Conservation (phyloP, 2,329 filamentous ascomycete species). For the Cytospora leucostoma region DNA sequence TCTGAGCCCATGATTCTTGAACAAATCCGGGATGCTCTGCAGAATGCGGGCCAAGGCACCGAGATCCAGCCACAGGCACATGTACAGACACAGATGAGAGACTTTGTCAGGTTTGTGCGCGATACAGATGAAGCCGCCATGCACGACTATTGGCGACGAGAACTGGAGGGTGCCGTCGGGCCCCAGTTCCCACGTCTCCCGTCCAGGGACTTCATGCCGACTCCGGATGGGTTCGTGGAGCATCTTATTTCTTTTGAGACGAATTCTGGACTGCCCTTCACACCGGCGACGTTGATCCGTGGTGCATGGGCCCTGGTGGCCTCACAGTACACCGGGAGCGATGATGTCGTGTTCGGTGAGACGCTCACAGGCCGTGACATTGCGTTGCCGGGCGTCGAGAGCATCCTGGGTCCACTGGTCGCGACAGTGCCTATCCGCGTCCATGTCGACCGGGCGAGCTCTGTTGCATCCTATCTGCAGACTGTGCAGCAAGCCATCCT, state of each 20-base stretch:
- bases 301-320: conserved; percentile 60
- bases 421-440: conserved; percentile 49
- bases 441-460: conserved; percentile 35
- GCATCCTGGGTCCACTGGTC: conserved; percentile 56
- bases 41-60: conserved; percentile 21
- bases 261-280: conserved; percentile 24
- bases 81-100: conserved; percentile 36
- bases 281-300: conserved; percentile 33
- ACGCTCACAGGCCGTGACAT: conserved; percentile 59
- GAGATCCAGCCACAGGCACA: conserved; percentile 24
- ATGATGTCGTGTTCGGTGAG: conserved; percentile 60
- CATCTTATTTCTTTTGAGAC: conserved; percentile 32
- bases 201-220: conserved; percentile 47
- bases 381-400: conserved; percentile 49
- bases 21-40: conserved; percentile 31
- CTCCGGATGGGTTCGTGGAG: conserved; percentile 41
- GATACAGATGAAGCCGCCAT: conserved; percentile 43
- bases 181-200: conserved; percentile 53
- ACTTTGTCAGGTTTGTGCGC: conserved; percentile 40
- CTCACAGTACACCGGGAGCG: conserved; percentile 52
- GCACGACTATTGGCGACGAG: conserved; percentile 49
- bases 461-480: conserved; percentile 26
- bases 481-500: conserved; percentile 34
- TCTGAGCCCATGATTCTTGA: conserved; percentile 36
- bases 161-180: conserved; percentile 46